phyloP scores from a whole-genome alignment of 768 basidiomycete genomes.

The Kwoniella botswanensis region DNA sequence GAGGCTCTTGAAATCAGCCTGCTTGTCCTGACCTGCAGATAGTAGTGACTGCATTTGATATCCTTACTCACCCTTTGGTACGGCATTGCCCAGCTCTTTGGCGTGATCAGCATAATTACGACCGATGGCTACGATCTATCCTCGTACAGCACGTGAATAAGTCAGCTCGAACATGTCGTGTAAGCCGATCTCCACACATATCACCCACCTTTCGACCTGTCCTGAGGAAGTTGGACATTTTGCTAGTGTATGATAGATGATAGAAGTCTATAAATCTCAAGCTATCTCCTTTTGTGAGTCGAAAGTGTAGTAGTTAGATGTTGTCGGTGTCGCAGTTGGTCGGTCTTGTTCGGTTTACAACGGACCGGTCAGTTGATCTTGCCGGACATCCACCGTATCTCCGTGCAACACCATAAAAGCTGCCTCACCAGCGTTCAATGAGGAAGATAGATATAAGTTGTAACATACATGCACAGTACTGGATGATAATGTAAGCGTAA shows the following conservation, averaged over 20 bases:
- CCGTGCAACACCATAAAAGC: no score
- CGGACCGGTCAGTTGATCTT: neutral
- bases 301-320: neutral
- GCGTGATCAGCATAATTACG: slow-evolving; percentile 88
- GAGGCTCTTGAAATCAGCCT: neutral
- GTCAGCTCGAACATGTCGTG: neutral
- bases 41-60: no score
- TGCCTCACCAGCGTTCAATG: no score
- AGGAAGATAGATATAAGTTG: no score
- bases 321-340: neutral
- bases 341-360: neutral
- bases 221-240: slow-evolving; percentile 49
- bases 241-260: neutral
- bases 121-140: slow-evolving; percentile 84
- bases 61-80: slow-evolving; percentile 65
- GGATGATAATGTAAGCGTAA: no score
- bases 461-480: no score
- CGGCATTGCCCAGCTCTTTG: slow-evolving; percentile 85
- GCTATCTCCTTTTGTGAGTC: neutral
- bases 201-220: slow-evolving; percentile 48
- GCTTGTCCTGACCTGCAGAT: no score
- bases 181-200: neutral
- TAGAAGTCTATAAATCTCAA: no score
- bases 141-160: neutral
- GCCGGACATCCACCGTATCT: no score